Evolutionary conservation across 495 filamentous ascomycete genomes (phyloP).

Genomic region (Chaetomium tenue): DNA sequence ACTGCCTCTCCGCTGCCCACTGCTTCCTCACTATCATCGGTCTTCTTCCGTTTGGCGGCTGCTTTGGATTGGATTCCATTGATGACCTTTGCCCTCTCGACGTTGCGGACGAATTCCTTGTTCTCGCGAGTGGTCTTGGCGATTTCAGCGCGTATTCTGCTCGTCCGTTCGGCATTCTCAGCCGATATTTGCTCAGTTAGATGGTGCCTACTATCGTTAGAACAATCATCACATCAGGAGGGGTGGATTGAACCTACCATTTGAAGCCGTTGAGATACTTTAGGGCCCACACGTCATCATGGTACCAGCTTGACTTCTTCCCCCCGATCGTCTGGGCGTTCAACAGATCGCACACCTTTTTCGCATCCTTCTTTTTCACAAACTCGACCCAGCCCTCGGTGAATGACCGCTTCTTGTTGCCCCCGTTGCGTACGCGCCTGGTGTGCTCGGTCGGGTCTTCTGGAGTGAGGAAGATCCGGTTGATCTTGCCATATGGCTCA

Average conservation of each 20-base stretch:
- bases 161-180: slow-evolving; percentile 80
- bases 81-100: slow-evolving; percentile 71
- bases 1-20: slow-evolving; percentile 24
- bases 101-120: slow-evolving; percentile 74
- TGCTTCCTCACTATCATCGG: slow-evolving; percentile 22
- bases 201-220: slow-evolving; percentile 36
- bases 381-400: slow-evolving; percentile 97
- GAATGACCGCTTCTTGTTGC: slow-evolving; percentile 84
- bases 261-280: slow-evolving; percentile 81
- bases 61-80: slow-evolving; percentile 66
- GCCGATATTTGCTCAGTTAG: slow-evolving; percentile 67
- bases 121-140: slow-evolving; percentile 74
- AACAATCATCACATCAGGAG: background rate
- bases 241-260: slow-evolving; percentile 47
- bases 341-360: slow-evolving; percentile 76
- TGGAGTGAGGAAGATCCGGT: slow-evolving; percentile 83
- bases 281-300: slow-evolving; percentile 84
- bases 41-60: slow-evolving; percentile 56
- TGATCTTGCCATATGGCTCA: slow-evolving; percentile 72
- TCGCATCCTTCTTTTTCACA: slow-evolving; percentile 60
- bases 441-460: slow-evolving; percentile 64
- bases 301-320: slow-evolving; percentile 83
- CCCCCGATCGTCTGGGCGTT: slow-evolving; percentile 83
- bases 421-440: slow-evolving; percentile 61
- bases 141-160: slow-evolving; percentile 77